phyloP scores from a whole-genome alignment of 768 basidiomycete species.

The Suillus fuscotomentosus region DNA sequence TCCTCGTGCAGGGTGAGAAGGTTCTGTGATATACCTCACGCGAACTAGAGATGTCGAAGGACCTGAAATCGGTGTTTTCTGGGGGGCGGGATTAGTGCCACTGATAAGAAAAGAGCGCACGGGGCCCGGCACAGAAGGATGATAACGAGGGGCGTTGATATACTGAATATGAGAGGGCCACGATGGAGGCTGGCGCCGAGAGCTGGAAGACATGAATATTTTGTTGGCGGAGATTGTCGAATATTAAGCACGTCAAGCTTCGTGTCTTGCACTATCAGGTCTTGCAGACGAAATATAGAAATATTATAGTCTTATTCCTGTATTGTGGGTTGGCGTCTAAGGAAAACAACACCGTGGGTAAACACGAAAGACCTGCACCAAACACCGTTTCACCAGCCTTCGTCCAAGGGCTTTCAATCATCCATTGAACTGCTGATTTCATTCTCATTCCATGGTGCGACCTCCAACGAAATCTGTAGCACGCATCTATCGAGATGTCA shows the following conservation, averaged over 20 bases:
- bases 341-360: constrained; percentile 26
- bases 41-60: constrained; percentile 34
- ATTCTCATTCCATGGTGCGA: constrained; percentile 56
- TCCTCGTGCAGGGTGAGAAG: constrained; percentile 72
- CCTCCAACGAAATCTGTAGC: constrained; percentile 76
- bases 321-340: not conserved
- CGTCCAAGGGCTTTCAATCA: constrained; percentile 8
- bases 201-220: constrained; percentile 11
- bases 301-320: not conserved
- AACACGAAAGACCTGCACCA: constrained; percentile 6
- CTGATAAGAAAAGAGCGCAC: constrained; percentile 39
- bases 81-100: constrained; percentile 17
- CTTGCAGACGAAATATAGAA: not conserved
- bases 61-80: constrained; percentile 6
- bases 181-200: constrained; percentile 28
- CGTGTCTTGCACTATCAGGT: not conserved
- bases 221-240: not conserved
- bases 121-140: constrained; percentile 52
- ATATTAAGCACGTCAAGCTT: not conserved
- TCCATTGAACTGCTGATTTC: constrained; percentile 9
- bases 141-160: constrained; percentile 49
- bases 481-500: constrained; percentile 87
- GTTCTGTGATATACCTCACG: constrained; percentile 55
- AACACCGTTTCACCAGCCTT: constrained; percentile 4
- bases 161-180: constrained; percentile 62